Base-by-base conservation (phyloP, 192 early-diverging fungal species). In the Spizellomyces sp. region DNA sequence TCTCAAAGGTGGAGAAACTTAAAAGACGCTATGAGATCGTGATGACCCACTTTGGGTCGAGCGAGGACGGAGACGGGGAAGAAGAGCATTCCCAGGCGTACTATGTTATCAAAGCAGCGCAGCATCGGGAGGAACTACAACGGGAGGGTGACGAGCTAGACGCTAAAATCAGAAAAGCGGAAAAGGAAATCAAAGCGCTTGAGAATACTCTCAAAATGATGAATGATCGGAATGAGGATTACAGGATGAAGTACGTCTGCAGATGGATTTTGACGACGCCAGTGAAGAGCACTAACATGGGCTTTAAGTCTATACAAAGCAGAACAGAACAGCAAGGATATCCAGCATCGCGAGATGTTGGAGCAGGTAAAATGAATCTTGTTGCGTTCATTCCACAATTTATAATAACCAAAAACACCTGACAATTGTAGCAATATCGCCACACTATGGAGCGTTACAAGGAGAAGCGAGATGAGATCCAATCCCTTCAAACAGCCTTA, bases 181-280 rank as follows among this genome's bases (percentile, higher is more conserved):
- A 88, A 55, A 87, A 85, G 68, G 87, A 88, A 71, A 87, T 87
- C 52, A 88, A 85, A 64, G 87, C 85, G 4, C 55, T 88, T 43
- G 87, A 88, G 55, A 88, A 88, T 65, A 88, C 87, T 36, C 67
- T 88, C 52, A 81, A 81, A 59, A 65, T 88, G 72, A 83, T 88
- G 81, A 87, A 85, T 70, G 77, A 82, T 55, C 63, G 85, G 44
- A 88, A 88, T 66, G 85, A 88, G 46, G 70, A 85, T 43, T 88
- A 80, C 45, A 63, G 86, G 21, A 75, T 81, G 73, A 84, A 86
- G 84, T 85, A 64, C 56, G 71, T 64, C 45, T 21, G 8, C 0
- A 47, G 5, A 5, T 65, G 42, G 15, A 77, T 76, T 71, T 80
- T 8, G 17, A 5, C 19, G 36, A 9, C 0, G 9, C 45, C 17